A percentile compares a stretch with the other conserved stretches of the same genome.
These are phyloP conservation scores for Botryosphaeria agaves DNA, from an alignment of 2,329 filamentous ascomycete genomes.

Conservation along the genomic window DNA sequence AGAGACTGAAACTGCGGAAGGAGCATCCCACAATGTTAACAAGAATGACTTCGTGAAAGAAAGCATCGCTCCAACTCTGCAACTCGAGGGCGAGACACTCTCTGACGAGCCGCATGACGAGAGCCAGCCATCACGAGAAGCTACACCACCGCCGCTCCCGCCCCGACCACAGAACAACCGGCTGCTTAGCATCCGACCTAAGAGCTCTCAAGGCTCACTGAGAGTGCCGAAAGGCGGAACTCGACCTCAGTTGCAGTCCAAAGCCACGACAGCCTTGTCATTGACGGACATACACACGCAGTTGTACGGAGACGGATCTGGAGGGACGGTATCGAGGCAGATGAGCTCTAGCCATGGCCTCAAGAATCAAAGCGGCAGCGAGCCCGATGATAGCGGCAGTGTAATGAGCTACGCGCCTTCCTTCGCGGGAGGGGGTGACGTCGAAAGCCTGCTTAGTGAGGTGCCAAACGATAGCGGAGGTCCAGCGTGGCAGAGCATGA, in stretches of 20 bases:
- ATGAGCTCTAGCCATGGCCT: constrained; percentile 21
- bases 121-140: constrained; percentile 16
- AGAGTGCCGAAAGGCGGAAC: constrained; percentile 16
- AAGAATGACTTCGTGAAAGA: too few species aligned
- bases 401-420: constrained; percentile 49
- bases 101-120: too few species aligned
- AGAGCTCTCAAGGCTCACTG: constrained; percentile 11
- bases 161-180: constrained; percentile 13
- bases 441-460: constrained; percentile 66
- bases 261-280: constrained; percentile 72
- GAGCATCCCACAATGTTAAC: too few species aligned
- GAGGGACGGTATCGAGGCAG: constrained; percentile 18
- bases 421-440: constrained; percentile 46
- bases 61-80: too few species aligned
- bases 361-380: constrained; percentile 31
- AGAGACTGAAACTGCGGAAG: too few species aligned
- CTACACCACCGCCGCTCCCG: constrained; percentile 18
- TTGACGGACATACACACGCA: constrained; percentile 65
- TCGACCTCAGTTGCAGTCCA: constrained; percentile 32
- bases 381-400: constrained; percentile 47
- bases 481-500: constrained; percentile 50
- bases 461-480: constrained; percentile 46
- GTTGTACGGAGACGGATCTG: constrained; percentile 45
- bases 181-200: constrained; percentile 11
- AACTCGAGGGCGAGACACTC: too few species aligned